phyloP scores from a whole-genome alignment of 306 rosid species.

The Lablab purpureus region DNA sequence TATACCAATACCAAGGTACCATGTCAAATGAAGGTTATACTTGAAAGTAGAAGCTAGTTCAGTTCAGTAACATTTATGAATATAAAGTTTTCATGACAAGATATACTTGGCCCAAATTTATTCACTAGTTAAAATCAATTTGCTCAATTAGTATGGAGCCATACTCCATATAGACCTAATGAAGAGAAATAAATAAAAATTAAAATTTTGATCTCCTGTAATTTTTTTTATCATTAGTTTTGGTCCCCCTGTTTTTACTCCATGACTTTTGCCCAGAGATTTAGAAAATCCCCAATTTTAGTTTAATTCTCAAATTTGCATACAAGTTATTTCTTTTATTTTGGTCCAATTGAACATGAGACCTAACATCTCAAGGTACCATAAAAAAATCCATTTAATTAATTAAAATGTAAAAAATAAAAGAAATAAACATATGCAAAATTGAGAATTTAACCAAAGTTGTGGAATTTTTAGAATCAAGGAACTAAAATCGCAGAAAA shows the following conservation, averaged over 20 bases:
- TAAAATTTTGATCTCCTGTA: not conserved
- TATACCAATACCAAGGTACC: conserved; percentile 21
- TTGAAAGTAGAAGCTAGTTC: conserved; percentile 28
- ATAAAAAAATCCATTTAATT: no score
- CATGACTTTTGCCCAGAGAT: no score
- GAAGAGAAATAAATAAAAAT: conserved; percentile 13
- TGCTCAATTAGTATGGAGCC: not conserved
- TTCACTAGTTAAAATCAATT: not conserved
- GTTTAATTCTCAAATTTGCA: no score
- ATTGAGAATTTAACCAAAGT: not conserved
- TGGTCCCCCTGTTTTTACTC: not conserved
- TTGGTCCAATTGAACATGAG: no score
- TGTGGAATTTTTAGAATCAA: not conserved
- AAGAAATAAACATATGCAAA: not conserved
- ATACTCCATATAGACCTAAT: not conserved
- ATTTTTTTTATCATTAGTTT: not conserved
- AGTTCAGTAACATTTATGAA: conserved; percentile 25
- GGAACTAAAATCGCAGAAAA: not conserved
- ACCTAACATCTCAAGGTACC: no score
- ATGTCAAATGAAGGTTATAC: not conserved
- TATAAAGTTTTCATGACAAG: not conserved
- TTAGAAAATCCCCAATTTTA: no score
- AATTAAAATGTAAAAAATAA: no score
- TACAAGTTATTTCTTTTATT: no score
- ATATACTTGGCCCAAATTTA: conserved; percentile 21